Evolutionary conservation across 768 basidiomycete genomes (phyloP).

Genomic region (Infundibulicybe gibba): DNA sequence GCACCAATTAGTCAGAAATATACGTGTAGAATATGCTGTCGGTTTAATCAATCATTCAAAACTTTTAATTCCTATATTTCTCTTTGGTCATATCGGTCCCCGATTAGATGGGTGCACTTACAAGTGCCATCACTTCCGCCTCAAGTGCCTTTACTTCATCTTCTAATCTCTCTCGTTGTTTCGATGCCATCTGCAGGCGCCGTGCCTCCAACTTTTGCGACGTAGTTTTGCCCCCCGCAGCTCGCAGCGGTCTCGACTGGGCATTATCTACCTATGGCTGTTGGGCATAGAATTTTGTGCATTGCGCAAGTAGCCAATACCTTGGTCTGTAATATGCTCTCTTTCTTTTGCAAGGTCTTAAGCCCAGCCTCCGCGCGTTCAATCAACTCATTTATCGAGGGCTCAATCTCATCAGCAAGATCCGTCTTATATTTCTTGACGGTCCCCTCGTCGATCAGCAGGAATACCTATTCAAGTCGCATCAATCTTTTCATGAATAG

Average conservation of each 20-base stretch:
- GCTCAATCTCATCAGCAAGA: conserved; percentile 77
- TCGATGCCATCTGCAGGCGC: conserved; percentile 58
- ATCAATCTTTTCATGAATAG: background rate
- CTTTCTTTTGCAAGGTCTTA: conserved; percentile 56
- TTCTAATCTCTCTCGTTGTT: conserved; percentile 67
- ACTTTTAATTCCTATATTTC: conserved; percentile 14
- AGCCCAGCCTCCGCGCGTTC: conserved; percentile 69
- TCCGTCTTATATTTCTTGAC: conserved; percentile 74
- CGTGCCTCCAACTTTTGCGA: conserved; percentile 66
- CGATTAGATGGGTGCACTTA: conserved; percentile 18
- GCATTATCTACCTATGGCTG: conserved; percentile 50
- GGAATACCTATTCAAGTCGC: conserved; percentile 51
- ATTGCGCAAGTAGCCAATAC: conserved; percentile 26
- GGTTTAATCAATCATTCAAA: conserved; percentile 8
- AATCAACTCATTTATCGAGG: conserved; percentile 73
- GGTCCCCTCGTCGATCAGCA: conserved; percentile 69
- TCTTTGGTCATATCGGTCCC: background rate
- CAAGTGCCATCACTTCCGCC: conserved; percentile 57
- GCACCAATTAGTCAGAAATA: background rate
- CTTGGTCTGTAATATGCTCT: conserved; percentile 59
- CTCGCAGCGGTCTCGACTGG: conserved; percentile 37
- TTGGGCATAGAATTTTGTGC: no score
- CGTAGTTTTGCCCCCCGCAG: conserved; percentile 45
- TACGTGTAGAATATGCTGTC: background rate
- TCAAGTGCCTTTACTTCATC: conserved; percentile 57